Evolutionary conservation across 2,329 filamentous ascomycete genomes (phyloP).

Genomic region (Colletotrichum spaethianum): DNA sequence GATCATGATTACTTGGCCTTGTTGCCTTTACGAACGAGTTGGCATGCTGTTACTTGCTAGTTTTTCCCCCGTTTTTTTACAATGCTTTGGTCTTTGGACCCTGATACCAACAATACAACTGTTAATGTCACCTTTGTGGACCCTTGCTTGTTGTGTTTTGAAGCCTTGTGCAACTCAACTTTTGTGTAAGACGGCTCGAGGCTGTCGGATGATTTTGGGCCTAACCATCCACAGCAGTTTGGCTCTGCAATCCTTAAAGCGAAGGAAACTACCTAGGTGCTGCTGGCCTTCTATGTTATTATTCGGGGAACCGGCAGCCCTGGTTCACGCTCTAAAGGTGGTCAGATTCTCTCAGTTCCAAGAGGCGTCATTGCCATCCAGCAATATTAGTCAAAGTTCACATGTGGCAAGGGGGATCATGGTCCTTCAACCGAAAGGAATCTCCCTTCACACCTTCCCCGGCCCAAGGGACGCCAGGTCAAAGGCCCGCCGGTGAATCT

Average conservation of each 20-base stretch:
- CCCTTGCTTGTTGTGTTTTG: not conserved
- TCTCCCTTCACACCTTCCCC: conserved; percentile 8
- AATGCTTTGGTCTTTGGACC: not conserved
- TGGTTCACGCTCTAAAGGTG: too few relatives aligned
- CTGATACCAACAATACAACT: conserved; percentile 4
- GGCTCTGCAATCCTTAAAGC: not conserved
- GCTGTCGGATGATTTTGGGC: not conserved
- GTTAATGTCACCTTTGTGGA: too few relatives aligned
- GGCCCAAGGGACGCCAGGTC: conserved; percentile 9
- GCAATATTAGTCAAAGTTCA: too few relatives aligned
- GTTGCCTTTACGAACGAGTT: not conserved
- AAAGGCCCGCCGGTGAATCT: conserved; percentile 7
- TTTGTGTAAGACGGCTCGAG: not conserved
- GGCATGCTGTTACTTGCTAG: not conserved
- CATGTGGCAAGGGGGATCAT: not conserved
- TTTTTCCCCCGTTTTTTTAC: not conserved
- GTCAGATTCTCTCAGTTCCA: not conserved
- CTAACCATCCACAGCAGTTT: not conserved
- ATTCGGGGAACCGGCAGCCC: too few relatives aligned
- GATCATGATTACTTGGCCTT: not conserved
- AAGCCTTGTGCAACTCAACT: not conserved
- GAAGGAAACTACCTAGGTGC: not conserved
- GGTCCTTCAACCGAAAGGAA: not conserved
- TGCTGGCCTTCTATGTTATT: too few relatives aligned
- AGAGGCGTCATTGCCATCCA: not conserved